phyloP scores from a whole-genome alignment of 805 yeast species.

The Candida suzukii region DNA sequence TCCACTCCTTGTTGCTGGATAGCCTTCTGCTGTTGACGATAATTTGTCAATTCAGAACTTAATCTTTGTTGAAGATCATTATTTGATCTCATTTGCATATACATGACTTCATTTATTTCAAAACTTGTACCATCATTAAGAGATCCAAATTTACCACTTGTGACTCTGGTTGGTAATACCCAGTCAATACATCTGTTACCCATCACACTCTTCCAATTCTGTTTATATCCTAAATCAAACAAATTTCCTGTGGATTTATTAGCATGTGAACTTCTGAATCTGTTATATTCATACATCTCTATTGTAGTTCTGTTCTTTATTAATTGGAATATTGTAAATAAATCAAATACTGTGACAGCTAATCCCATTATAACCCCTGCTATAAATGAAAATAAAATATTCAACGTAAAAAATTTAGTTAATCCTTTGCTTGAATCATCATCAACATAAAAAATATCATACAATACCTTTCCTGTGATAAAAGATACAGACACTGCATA shows the following conservation, averaged over 20 bases:
- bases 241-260: conserved; percentile 52
- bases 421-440: conserved; percentile 29
- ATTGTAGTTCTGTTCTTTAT: conserved; percentile 70
- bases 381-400: conserved; percentile 53
- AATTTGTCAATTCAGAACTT: conserved; percentile 26
- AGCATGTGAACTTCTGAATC: conserved; percentile 39
- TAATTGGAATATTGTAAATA: conserved; percentile 53
- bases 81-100: conserved; percentile 30
- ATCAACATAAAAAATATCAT: conserved; percentile 35
- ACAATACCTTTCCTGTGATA: conserved; percentile 35
- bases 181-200: conserved; percentile 62
- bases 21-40: conserved; percentile 6
- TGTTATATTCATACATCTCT: conserved; percentile 56
- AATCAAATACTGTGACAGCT: conserved; percentile 50
- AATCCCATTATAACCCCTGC: conserved; percentile 45
- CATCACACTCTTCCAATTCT: conserved; percentile 69
- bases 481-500: conserved; percentile 37
- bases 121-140: neutral
- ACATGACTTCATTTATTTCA: conserved; percentile 29
- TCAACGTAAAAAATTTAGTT: conserved; percentile 41
- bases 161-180: conserved; percentile 50
- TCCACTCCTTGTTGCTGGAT: conserved; percentile 6
- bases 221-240: conserved; percentile 60
- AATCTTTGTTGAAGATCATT: conserved; percentile 37
- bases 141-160: neutral